phyloP scores from a whole-genome alignment of 345 rosid genomes.

The Ceriops zippeliana region DNA sequence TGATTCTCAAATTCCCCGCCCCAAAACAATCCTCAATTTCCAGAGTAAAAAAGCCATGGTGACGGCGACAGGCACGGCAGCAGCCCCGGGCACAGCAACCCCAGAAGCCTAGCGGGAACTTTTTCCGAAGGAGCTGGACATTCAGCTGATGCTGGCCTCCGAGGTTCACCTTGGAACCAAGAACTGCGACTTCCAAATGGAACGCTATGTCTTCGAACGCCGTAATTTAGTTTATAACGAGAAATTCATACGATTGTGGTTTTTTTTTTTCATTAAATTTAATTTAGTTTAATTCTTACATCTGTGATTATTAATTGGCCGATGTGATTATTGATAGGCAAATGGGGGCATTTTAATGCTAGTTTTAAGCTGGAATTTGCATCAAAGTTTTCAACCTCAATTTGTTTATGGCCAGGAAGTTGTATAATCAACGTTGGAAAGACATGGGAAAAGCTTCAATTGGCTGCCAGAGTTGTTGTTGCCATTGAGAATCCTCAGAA shows the following conservation, averaged over 20 bases:
- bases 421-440: conserved; percentile 78
- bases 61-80: too few species aligned
- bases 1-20: too few species aligned
- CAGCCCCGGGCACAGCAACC: too few species aligned
- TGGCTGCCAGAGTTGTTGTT: conserved; percentile 78
- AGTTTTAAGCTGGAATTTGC: conserved; percentile 1
- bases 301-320: too few species aligned
- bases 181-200: neutral
- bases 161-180: conserved; percentile 2
- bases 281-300: too few species aligned
- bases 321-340: too few species aligned
- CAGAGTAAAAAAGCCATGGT: too few species aligned
- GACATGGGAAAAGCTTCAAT: conserved; percentile 78
- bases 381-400: too few species aligned
- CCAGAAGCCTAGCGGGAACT: neutral
- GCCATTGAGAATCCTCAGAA: conserved; percentile 76
- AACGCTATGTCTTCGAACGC: neutral
- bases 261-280: too few species aligned
- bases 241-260: too few species aligned
- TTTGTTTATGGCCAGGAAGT: conserved; percentile 34
- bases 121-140: neutral
- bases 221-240: neutral
- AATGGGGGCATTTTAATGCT: neutral
- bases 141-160: conserved; percentile 2
- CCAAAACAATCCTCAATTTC: too few species aligned